Base-by-base conservation (phyloP, 257 asterid species). In the Echites panduratus region DNA sequence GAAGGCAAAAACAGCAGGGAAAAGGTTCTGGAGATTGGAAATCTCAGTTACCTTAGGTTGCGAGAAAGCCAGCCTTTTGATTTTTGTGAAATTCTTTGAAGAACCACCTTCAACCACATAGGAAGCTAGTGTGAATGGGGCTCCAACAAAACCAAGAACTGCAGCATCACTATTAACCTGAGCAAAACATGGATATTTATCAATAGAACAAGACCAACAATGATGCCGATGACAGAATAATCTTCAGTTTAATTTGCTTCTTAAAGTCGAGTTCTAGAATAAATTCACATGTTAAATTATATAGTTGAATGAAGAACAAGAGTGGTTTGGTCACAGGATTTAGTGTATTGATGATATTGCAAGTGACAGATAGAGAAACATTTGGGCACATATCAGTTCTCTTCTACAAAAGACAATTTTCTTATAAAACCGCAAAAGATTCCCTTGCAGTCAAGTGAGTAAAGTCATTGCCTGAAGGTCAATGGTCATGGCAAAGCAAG, bases 71-170 rank as follows among this genome's bases (percentile, higher is more conserved):
- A 95, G 72, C 77, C 80, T 85, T 82, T 95, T 95, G 70, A 95
- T 92, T 84, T 92, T 92, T 2, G 99, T 82, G 82, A 95, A 95
- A 82, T 95, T 88, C 86, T 95, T 95, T 17, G 99, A 95, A 44
- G 99, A 95, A 79, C 99, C 98, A 63, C 99, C 99, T 90, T 95
- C 98, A 80, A 95, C 90, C 35, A 83, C 90, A 75, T 95, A 95
- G 14, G 99, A 95, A 24, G 99, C 99, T 48, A 95, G 85, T 66
- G 99, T 92, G 81, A 95, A 95, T 16, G 99, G 98, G 17, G 99
- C 99, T 74, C 98, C 99, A 58, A 95, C 98, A 53, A 95, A 95
- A 68, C 99, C 99, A 49, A 95, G 90, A 68, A 92, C 90, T n/a
- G 98, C 99, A n/a, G 98, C 98, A 78, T 95, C 96, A 66, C 87